Percentiles rank a stretch among this genome's conserved stretches.
Conservation (phyloP, 345 rosid genomes). For the Pseudoturritis turrita region DNA sequence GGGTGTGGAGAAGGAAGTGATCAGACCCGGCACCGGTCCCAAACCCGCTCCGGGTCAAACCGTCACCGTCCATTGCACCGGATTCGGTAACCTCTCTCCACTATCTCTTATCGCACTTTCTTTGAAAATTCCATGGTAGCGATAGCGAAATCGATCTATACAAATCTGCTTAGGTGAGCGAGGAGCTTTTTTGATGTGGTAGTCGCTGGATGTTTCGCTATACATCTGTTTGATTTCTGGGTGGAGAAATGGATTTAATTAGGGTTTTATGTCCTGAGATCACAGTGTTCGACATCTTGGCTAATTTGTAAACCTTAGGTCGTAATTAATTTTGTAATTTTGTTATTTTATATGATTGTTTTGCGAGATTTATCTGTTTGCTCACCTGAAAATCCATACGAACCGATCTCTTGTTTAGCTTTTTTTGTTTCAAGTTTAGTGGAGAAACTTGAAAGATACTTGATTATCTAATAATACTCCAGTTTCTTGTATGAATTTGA, state of each 20-base stretch:
- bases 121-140: not conserved
- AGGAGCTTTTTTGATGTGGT: not conserved
- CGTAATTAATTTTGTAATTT: not conserved
- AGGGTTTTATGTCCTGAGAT: slow-evolving; percentile 6
- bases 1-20: slow-evolving; percentile 60
- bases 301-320: not conserved
- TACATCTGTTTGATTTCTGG: not conserved
- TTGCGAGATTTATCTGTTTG: not conserved
- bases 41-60: slow-evolving; percentile 57
- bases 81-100: slow-evolving; percentile 41
- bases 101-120: not conserved
- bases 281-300: not conserved
- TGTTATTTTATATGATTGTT: not conserved
- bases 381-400: not conserved
- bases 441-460: not conserved
- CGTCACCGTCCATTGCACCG: slow-evolving; percentile 74
- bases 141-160: not conserved
- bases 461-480: not conserved
- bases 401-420: not conserved
- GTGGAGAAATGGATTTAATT: not conserved
- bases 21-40: slow-evolving; percentile 53
- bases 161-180: slow-evolving; percentile 13
- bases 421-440: not conserved
- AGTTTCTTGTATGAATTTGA: not conserved
- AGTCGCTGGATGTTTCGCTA: not conserved